phyloP scores from a whole-genome alignment of 345 rosid species.

The Odontarrhena argentea region DNA sequence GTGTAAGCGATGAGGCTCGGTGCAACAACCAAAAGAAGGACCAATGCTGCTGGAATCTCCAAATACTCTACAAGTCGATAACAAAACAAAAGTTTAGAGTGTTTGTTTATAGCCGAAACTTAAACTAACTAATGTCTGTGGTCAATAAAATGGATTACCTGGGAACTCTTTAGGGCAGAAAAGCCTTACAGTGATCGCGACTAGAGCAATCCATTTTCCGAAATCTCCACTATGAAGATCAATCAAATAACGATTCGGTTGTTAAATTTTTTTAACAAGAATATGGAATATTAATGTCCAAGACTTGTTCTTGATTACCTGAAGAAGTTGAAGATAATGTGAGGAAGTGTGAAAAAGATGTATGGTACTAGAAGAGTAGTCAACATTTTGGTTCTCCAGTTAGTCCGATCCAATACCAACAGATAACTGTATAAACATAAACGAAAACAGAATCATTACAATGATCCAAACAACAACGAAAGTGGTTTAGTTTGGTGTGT shows the following conservation, averaged over 20 bases:
- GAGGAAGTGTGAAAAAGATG: constrained; percentile 82
- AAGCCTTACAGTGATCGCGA: constrained; percentile 67
- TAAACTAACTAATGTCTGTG: neutral
- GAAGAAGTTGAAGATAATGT: constrained; percentile 61
- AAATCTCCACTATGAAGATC: constrained; percentile 65
- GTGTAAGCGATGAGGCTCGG: constrained; percentile 63
- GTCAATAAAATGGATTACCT: constrained; percentile 42
- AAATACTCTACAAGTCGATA: constrained; percentile 52
- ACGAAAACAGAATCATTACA: constrained; percentile 8
- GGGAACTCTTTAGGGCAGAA: constrained; percentile 82
- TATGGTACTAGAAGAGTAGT: constrained; percentile 87
- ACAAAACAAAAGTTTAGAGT: neutral
- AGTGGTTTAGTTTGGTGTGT: neutral
- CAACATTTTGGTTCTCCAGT: constrained; percentile 94
- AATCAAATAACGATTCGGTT: constrained; percentile 36
- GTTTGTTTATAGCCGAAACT: neutral
- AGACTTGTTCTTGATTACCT: constrained; percentile 52
- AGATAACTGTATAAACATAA: constrained; percentile 56
- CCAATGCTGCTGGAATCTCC: constrained; percentile 79
- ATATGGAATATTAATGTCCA: neutral
- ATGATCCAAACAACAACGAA: neutral
- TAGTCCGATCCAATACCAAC: constrained; percentile 87
- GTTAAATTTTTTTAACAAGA: neutral
- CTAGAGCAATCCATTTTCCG: constrained; percentile 90
- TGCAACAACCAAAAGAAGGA: constrained; percentile 70